phyloP scores from a whole-genome alignment of 2,329 filamentous ascomycete species.

The Furcasterigmium furcatum region DNA sequence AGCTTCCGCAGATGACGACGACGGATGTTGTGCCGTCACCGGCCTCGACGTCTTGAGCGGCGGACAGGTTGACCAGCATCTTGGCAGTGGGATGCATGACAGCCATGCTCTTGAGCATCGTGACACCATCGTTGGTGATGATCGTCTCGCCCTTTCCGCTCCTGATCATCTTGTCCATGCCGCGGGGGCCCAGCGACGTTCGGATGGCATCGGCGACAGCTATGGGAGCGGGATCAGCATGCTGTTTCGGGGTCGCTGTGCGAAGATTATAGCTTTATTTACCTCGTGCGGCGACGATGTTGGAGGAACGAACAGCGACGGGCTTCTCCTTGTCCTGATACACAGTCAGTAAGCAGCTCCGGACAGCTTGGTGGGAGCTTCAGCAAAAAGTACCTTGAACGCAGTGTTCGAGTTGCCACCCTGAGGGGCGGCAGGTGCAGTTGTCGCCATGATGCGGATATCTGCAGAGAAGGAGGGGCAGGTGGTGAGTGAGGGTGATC shows the following conservation, averaged over 20 bases:
- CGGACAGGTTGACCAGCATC: constrained; percentile 97
- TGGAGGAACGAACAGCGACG: constrained; percentile 89
- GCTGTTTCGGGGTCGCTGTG: neutral
- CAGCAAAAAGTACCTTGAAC: constrained; percentile 42
- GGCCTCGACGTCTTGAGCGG: constrained; percentile 96
- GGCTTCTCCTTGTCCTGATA: constrained; percentile 91
- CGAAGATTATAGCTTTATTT: constrained; percentile 21
- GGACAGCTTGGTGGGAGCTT: constrained; percentile 18
- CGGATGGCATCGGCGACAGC: constrained; percentile 97
- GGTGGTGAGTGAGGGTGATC: neutral
- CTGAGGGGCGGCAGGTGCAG: constrained; percentile 33
- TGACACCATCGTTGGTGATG: constrained; percentile 99
- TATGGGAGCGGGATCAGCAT: constrained; percentile 30
- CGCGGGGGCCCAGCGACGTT: constrained; percentile 91
- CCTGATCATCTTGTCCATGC: constrained; percentile 99
- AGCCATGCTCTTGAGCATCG: constrained; percentile 98
- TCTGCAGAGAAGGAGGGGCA: too few species aligned
- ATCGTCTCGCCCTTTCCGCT: constrained; percentile 95
- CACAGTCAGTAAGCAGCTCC: constrained; percentile 31
- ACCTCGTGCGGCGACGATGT: constrained; percentile 97
- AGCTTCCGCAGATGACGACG: constrained; percentile 93
- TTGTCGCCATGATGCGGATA: constrained; percentile 36
- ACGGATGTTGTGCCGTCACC: constrained; percentile 98
- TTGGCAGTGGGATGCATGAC: constrained; percentile 99
- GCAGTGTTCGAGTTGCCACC: constrained; percentile 47